phyloP scores from a whole-genome alignment of 73 alveolate species.

The Paramecium caudatum region DNA sequence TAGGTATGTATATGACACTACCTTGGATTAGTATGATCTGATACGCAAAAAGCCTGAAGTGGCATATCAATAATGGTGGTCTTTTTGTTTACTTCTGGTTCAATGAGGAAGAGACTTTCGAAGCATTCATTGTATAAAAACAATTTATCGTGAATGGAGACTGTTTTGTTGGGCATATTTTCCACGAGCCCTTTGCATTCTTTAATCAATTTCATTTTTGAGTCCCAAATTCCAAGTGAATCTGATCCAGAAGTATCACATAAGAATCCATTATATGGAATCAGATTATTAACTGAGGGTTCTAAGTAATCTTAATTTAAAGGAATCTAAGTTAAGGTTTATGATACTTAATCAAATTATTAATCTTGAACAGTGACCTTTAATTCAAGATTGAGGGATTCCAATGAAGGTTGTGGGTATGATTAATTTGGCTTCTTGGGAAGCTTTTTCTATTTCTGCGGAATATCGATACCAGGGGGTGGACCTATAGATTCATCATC shows the following conservation, averaged over 20 bases:
- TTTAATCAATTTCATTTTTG: constrained; percentile 4
- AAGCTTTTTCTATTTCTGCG: background rate
- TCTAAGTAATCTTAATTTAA: constrained; percentile 16
- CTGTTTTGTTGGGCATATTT: background rate
- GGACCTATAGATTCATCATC: constrained; percentile 49
- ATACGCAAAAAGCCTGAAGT: background rate
- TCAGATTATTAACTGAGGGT: constrained; percentile 35
- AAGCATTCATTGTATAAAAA: background rate
- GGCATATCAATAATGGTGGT: background rate
- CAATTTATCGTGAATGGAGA: constrained; percentile 6
- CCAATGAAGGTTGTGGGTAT: constrained; percentile 14
- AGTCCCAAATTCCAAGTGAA: constrained; percentile 16
- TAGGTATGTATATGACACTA: constrained; percentile 56
- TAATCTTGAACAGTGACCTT: constrained; percentile 51
- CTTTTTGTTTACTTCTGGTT: background rate
- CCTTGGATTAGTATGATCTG: constrained; percentile 60
- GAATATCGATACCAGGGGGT: constrained; percentile 40
- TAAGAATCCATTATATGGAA: constrained; percentile 3
- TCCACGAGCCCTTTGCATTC: constrained; percentile 33
- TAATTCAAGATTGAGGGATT: constrained; percentile 16
- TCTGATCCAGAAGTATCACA: constrained; percentile 63
- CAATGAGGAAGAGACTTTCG: background rate
- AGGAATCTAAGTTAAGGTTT: background rate
- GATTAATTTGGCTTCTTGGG: background rate
- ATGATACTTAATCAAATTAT: constrained; percentile 28